Conservation (phyloP, 2,329 filamentous ascomycete species). For the Sodiomyces alkalinus region DNA sequence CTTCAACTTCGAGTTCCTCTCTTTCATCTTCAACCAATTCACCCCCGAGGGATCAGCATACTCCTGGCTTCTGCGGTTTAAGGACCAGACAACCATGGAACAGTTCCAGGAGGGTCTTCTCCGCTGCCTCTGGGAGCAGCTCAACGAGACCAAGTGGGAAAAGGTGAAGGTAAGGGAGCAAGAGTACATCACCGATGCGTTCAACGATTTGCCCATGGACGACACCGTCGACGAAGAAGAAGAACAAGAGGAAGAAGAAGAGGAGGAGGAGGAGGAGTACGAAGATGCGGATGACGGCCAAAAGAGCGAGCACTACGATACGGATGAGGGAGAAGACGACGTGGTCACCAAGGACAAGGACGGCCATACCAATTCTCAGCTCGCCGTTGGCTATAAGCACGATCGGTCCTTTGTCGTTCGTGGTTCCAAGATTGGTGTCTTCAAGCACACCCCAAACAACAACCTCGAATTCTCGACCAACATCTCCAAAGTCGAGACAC, state of each 20-base stretch:
- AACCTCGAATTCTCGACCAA: slow-evolving; percentile 92
- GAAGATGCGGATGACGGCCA: slow-evolving; percentile 48
- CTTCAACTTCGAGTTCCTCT: slow-evolving; percentile 98
- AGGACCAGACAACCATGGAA: slow-evolving; percentile 65
- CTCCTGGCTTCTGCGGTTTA: slow-evolving; percentile 91
- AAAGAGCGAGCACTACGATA: slow-evolving; percentile 52
- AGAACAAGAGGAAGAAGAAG: slow-evolving; percentile 29
- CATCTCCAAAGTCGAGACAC: slow-evolving; percentile 89
- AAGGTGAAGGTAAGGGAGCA: slow-evolving; percentile 86
- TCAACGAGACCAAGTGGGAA: slow-evolving; percentile 87
- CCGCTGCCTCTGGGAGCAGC: slow-evolving; percentile 90
- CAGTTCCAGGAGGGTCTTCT: slow-evolving; percentile 87
- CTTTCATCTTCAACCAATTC: slow-evolving; percentile 98
- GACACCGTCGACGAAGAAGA: slow-evolving; percentile 39
- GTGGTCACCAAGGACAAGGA: slow-evolving; percentile 52
- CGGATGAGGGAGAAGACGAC: slow-evolving; percentile 67
- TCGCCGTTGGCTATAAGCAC: slow-evolving; percentile 93
- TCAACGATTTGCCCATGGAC: slow-evolving; percentile 87
- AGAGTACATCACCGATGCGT: slow-evolving; percentile 89
- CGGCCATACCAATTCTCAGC: slow-evolving; percentile 77
- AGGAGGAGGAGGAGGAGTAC: slow-evolving; percentile 39
- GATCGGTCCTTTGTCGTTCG: slow-evolving; percentile 95
- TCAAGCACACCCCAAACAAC: slow-evolving; percentile 90
- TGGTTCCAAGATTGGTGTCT: slow-evolving; percentile 95
- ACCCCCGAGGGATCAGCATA: slow-evolving; percentile 75